Evolutionary conservation across 306 rosid species (phyloP), one percentile per base, ranked within the genome.

Genomic region (Trifolium repens): DNA sequence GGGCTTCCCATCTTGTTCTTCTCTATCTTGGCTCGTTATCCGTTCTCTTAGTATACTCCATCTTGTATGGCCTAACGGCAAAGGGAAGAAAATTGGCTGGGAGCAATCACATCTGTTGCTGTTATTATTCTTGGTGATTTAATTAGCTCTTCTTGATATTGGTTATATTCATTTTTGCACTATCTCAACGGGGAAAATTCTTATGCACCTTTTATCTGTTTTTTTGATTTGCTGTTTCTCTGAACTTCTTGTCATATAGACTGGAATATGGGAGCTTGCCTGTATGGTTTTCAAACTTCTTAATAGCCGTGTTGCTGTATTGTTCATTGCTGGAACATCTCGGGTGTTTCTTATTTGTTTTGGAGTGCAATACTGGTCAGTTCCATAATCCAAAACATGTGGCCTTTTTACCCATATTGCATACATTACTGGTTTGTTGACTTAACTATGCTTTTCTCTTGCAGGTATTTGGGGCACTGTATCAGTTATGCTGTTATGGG

Each of bases 181-280:
- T 40, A 37, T 78, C 67, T 16, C 11, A 17, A 72, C 62, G 27
- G 30, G 22, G 37, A 60, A 49, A 77, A 46, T 64, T 75, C 73
- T 79, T 55, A 57, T 79, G 74, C 53, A 13, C 44, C 30, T 63
- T 62, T 61, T 37, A 63, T 59, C 59, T 58, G 59, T 58, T 81
- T 71, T 71, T 32, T 65, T 76, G 32, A 50, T 72, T 44, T 70
- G 24, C 73, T 76, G 6, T 42, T 43, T 49, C 40, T 72, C 64
- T 72, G 58, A 78, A 73, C 65, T 67, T 76, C 14, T 19, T 77
- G 67, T 70, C 81, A 40, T 87, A 80, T 80, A 96, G 99, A 96
- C 85, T 96, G 99, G 99, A 96, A 96, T 82, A 88, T 96, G 89
- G 99, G 99, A 11, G 97, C 98, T 44, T 96, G 99, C 86, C 80